Conservation (phyloP, 441 rosid genomes). For the Manihot esculenta region DNA sequence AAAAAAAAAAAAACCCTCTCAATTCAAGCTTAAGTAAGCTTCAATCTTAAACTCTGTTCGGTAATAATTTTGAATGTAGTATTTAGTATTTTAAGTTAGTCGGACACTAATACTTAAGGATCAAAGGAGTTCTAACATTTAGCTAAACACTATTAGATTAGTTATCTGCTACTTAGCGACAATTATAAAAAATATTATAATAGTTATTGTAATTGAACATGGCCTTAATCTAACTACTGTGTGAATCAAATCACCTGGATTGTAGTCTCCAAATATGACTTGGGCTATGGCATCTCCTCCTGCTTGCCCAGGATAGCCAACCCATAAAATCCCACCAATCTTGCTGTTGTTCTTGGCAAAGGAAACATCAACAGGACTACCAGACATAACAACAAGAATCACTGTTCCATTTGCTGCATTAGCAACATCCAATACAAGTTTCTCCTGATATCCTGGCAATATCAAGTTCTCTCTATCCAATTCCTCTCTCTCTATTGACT, state of each 20-base stretch:
- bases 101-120: too few species aligned
- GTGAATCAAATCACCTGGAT: conserved; percentile 30
- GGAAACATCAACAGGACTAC: conserved; percentile 44
- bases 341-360: conserved; percentile 30
- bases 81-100: too few species aligned
- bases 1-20: too few species aligned
- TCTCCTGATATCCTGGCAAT: conserved; percentile 42
- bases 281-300: conserved; percentile 50
- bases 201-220: too few species aligned
- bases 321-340: conserved; percentile 45
- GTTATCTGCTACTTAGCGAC: too few species aligned
- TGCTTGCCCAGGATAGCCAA: conserved; percentile 49
- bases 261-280: conserved; percentile 44
- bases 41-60: too few species aligned
- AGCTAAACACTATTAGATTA: too few species aligned
- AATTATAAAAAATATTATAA: too few species aligned
- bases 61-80: too few species aligned
- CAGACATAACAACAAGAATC: conserved; percentile 42
- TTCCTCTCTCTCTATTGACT: conserved; percentile 34
- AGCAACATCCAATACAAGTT: conserved; percentile 31
- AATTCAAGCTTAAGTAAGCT: too few species aligned
- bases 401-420: conserved; percentile 32
- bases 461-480: conserved; percentile 42
- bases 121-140: too few species aligned
- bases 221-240: too few species aligned